Evolutionary conservation across 2,329 filamentous ascomycete genomes (phyloP).

Genomic region (Lachnum nothofagi): DNA sequence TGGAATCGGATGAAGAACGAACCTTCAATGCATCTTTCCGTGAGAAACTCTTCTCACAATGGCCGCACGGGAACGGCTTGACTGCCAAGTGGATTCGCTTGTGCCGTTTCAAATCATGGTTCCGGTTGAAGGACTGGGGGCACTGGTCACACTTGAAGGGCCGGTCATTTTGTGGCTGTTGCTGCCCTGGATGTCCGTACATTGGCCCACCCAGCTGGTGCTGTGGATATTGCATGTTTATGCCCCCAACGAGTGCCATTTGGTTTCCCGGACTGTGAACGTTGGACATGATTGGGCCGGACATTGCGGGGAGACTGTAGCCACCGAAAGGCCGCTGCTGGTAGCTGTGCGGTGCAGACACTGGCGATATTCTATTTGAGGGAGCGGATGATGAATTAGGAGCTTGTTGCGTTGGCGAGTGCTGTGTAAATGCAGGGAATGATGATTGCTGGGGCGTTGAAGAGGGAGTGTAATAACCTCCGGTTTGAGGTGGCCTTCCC

Average conservation of each 20-base stretch:
- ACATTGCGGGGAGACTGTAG: conserved; percentile 57
- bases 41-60: conserved; percentile 95
- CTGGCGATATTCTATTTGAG: conserved; percentile 37
- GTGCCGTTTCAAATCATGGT: conserved; percentile 93
- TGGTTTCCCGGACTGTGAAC: conserved; percentile 67
- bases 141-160: conserved; percentile 95
- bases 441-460: conserved; percentile 44
- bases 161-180: conserved; percentile 62
- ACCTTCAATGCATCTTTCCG: conserved; percentile 97
- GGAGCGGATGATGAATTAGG: conserved; percentile 36
- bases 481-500: conserved; percentile 51
- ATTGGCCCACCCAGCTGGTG: conserved; percentile 45
- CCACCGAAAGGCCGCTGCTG: conserved; percentile 41
- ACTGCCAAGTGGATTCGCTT: conserved; percentile 92
- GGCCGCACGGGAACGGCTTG: conserved; percentile 87
- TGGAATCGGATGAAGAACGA: conserved; percentile 35
- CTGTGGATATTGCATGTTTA: conserved; percentile 48
- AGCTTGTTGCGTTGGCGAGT: conserved; percentile 45
- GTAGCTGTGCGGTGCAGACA: conserved; percentile 48
- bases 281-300: conserved; percentile 70
- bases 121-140: conserved; percentile 88
- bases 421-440: conserved; percentile 44
- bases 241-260: conserved; percentile 61
- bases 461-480: conserved; percentile 52
- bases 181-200: conserved; percentile 51